Base-by-base conservation (phyloP, 176 grass and related monocot species). In the Chloris gayana region DNA sequence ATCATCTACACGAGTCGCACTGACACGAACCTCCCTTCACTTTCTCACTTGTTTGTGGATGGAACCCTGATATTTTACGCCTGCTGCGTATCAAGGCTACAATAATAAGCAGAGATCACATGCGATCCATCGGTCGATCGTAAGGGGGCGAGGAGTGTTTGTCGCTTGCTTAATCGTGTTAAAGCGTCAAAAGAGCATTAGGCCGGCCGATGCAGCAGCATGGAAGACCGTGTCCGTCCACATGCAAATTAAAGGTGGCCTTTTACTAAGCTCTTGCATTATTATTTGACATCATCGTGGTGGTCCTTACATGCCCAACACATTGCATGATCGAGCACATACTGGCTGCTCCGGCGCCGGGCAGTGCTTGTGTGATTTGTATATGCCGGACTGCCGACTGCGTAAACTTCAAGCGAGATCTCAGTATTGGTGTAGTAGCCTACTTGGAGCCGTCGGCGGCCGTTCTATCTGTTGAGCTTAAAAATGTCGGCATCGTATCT, bases 101-200 rank as follows among this genome's bases (percentile, higher is more conserved):
- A 79, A 79, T 33, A 65, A 78, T 33, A 65, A 78, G 56, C 64
- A 80, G 77, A 68, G 77, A 80, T 80, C 77, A 69, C 77, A 80
- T 80, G 77, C 47, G 9, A 2, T 22, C 47, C 70, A 50, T 50
- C 47, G 47, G 4, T 5, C 47, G 45, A 50, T 50, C 47, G 6
- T 5, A 50, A 17, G 14, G 4, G 4, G 14, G 47, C 47, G 14
- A 50, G 47, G 47, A 5, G 47, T 50, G 4, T 50, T 14, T 17
- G 15, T 50, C 18, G 19, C 6, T 8, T 31, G 61, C 39, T 45
- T 73, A 22, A 4, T 44, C 14, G 34, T 60, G 34, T 13, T 57
- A 75, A 59, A 58, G 50, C 32, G 22, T n/a, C 11, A 54, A 69
- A 37, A 33, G 54, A 54, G 45, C 21, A 26, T 53, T 80, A 80